These are phyloP conservation scores for Cyberlindnera galapagoensis DNA, from an alignment of 805 yeast genomes.

Conservation along the genomic window DNA sequence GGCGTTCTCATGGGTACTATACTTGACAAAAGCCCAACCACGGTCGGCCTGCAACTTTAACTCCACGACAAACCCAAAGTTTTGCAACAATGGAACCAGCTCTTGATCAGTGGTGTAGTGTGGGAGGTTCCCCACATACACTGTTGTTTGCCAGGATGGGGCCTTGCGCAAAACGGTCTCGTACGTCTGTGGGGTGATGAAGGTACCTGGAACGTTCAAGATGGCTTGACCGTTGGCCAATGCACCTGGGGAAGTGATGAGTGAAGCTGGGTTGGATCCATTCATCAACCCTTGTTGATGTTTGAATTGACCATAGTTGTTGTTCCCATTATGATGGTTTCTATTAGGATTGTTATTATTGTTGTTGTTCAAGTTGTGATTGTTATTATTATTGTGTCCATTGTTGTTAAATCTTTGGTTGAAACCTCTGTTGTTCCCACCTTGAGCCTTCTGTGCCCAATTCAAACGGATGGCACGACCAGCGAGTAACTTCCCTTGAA, in stretches of 20 bases:
- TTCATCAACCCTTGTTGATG: conserved; percentile 6
- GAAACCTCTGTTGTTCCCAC: conserved; percentile 11
- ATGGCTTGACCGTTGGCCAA: background rate
- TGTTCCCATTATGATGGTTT: conserved; percentile 28
- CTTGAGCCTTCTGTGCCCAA: conserved; percentile 73
- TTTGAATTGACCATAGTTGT: conserved; percentile 7
- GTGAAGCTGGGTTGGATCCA: too few species aligned
- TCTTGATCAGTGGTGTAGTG: conserved; percentile 70
- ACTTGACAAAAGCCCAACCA: conserved; percentile 86
- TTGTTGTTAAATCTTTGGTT: conserved; percentile 4
- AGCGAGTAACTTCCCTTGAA: conserved; percentile 67
- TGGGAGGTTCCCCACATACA: conserved; percentile 80
- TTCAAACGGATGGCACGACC: conserved; percentile 78
- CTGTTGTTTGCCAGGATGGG: conserved; percentile 80
- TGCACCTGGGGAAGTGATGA: conserved; percentile 2
- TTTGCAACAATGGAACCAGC: conserved; percentile 65
- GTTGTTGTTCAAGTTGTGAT: conserved; percentile 19
- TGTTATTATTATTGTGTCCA: conserved; percentile 9
- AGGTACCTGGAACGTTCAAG: background rate
- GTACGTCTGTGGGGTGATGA: conserved; percentile 46
- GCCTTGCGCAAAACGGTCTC: conserved; percentile 71
- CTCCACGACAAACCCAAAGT: conserved; percentile 78
- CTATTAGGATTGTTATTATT: conserved; percentile 8
- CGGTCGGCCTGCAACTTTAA: conserved; percentile 73
- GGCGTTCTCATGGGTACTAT: conserved; percentile 82